These are phyloP conservation scores for Flaveria sonorensis DNA, from an alignment of 129 eudicot species.

Conservation along the genomic window DNA sequence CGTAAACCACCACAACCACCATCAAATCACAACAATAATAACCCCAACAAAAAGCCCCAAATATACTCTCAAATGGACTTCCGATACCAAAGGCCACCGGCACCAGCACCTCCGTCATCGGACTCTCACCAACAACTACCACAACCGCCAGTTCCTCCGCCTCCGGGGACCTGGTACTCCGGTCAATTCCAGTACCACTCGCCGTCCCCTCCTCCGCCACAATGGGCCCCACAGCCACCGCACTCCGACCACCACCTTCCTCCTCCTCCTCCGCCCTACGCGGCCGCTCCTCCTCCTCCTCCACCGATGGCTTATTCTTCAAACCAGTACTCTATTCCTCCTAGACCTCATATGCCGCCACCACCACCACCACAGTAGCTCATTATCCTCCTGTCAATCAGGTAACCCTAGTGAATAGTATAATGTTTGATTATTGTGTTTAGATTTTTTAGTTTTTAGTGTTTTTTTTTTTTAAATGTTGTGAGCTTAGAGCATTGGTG, in stretches of 20 bases:
- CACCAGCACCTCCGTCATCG: conserved; percentile 49
- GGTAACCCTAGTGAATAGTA: conserved; percentile 30
- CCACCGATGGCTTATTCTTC: conserved; percentile 44
- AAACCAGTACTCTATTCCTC: conserved; percentile 47
- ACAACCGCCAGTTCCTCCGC: conserved; percentile 60
- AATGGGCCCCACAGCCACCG: conserved; percentile 46
- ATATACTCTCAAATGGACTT: conserved; percentile 57
- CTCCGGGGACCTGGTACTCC: conserved; percentile 52
- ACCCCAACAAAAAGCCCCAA: conserved; percentile 35
- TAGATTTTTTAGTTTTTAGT: background rate
- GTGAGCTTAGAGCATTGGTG: conserved; percentile 11
- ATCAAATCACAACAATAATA: background rate
- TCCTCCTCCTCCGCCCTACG: conserved; percentile 49
- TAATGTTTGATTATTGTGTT: background rate
- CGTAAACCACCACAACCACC: conserved; percentile 10
- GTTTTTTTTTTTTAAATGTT: background rate
- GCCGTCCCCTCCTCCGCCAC: conserved; percentile 57
- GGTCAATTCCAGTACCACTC: conserved; percentile 56
- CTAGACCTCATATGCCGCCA: conserved; percentile 46
- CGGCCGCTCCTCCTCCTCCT: conserved; percentile 49
- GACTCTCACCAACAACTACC: conserved; percentile 57
- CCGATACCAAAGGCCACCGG: conserved; percentile 66
- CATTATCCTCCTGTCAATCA: conserved; percentile 53
- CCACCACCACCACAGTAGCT: conserved; percentile 24
- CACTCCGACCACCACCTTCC: conserved; percentile 48